Percentiles rank a stretch among this genome's conserved stretches.
These are phyloP conservation scores for Austroboletus festivus DNA, from an alignment of 768 basidiomycete species.

Conservation along the genomic window DNA sequence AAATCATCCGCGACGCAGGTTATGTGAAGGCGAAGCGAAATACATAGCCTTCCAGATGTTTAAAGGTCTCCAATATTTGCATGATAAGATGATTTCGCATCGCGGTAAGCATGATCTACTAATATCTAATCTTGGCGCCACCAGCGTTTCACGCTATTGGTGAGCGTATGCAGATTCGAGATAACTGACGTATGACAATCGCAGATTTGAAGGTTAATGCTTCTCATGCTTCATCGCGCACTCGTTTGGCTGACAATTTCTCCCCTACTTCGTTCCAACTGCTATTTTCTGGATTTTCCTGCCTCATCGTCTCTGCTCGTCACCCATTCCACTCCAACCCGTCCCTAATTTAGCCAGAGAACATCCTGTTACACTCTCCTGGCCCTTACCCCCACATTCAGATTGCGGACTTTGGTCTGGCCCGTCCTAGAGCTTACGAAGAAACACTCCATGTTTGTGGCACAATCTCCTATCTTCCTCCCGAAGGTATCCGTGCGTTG, in stretches of 20 bases:
- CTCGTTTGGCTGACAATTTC: background rate
- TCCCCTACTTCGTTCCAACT: background rate
- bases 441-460: constrained; percentile 84
- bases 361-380: constrained; percentile 74
- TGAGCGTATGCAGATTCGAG: background rate
- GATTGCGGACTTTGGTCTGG: constrained; percentile 85
- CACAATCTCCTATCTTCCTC: constrained; percentile 83
- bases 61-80: constrained; percentile 68
- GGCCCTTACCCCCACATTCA: constrained; percentile 82
- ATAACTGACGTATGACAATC: constrained; percentile 1
- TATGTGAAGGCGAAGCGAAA: constrained; percentile 80
- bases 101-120: constrained; percentile 48
- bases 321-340: too few relatives aligned
- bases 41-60: constrained; percentile 81
- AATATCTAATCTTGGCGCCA: background rate
- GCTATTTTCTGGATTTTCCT: background rate
- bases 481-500: constrained; percentile 78
- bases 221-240: background rate
- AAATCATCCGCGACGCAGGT: constrained; percentile 49
- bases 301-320: background rate
- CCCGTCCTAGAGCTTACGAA: constrained; percentile 73
- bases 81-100: constrained; percentile 71
- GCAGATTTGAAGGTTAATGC: constrained; percentile 60
- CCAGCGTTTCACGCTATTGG: background rate
- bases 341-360: constrained; percentile 61